These are phyloP conservation scores for Rhazya stricta DNA, from an alignment of 257 asterid species.

Conservation along the genomic window DNA sequence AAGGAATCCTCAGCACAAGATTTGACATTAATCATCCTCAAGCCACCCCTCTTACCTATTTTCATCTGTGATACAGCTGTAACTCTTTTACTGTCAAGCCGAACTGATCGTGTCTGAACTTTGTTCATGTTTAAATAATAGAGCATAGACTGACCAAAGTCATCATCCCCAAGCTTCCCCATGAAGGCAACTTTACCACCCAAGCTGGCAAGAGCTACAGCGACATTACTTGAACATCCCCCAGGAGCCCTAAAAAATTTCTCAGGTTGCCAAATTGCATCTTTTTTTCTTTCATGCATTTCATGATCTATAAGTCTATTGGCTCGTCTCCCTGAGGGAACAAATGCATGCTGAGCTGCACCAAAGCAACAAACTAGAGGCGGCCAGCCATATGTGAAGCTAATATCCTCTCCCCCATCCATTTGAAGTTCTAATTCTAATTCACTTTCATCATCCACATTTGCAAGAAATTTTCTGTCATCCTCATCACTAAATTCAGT, in stretches of 20 bases:
- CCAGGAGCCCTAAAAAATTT: constrained; percentile 82
- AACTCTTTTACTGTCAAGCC: constrained; percentile 48
- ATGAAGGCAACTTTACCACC: constrained; percentile 95
- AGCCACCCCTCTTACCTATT: constrained; percentile 65
- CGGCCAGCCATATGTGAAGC: constrained; percentile 91
- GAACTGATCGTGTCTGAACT: constrained; percentile 79
- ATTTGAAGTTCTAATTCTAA: constrained; percentile 45
- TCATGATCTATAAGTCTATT: constrained; percentile 73
- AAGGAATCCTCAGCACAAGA: constrained; percentile 85
- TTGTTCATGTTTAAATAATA: constrained; percentile 52
- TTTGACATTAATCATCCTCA: constrained; percentile 55
- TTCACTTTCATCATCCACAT: constrained; percentile 39
- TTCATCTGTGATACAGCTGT: constrained; percentile 72
- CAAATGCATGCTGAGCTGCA: constrained; percentile 72
- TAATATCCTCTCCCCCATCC: constrained; percentile 80
- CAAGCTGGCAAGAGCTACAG: constrained; percentile 77
- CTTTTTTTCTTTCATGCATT: constrained; percentile 59
- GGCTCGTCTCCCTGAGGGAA: constrained; percentile 81
- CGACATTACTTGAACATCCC: constrained; percentile 84
- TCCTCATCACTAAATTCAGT: constrained; percentile 45
- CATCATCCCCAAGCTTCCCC: constrained; percentile 93
- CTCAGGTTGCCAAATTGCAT: constrained; percentile 73
- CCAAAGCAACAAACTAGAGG: constrained; percentile 96
- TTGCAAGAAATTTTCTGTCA: constrained; percentile 28
- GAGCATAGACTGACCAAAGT: constrained; percentile 69